These are phyloP conservation scores for Filosporella fistucella DNA, from an alignment of 495 filamentous ascomycete genomes.

Conservation along the genomic window DNA sequence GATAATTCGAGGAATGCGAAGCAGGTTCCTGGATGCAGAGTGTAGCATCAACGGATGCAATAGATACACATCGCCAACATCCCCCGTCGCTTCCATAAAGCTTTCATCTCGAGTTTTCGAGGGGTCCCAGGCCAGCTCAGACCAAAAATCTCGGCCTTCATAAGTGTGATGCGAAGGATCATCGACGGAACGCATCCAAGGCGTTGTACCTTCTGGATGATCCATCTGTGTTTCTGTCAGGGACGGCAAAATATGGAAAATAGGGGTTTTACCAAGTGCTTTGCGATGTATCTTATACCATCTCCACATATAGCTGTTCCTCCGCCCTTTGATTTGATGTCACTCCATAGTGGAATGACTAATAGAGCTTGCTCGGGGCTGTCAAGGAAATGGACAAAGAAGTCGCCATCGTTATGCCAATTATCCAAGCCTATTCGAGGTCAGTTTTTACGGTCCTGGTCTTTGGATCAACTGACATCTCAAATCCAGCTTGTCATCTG, in stretches of 20 bases:
- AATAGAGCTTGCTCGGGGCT: slow-evolving; percentile 68
- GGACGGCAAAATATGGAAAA: not conserved
- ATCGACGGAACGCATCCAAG: slow-evolving; percentile 53
- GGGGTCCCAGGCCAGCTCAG: slow-evolving; percentile 36
- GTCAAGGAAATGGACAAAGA: slow-evolving; percentile 73
- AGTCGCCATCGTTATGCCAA: slow-evolving; percentile 78
- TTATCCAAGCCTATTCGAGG: slow-evolving; percentile 36
- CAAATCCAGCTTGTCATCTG: slow-evolving; percentile 35
- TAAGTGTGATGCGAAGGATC: slow-evolving; percentile 33
- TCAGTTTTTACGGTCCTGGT: not conserved
- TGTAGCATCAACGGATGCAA: slow-evolving; percentile 75
- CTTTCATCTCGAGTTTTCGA: slow-evolving; percentile 28
- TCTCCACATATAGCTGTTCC: slow-evolving; percentile 64
- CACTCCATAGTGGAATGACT: slow-evolving; percentile 65
- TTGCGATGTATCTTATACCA: slow-evolving; percentile 52
- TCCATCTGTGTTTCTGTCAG: slow-evolving; percentile 30
- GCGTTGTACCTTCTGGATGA: slow-evolving; percentile 65
- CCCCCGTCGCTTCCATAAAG: slow-evolving; percentile 64
- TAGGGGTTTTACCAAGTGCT: slow-evolving; percentile 35
- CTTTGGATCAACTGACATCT: slow-evolving; percentile 21
- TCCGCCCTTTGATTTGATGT: slow-evolving; percentile 56
- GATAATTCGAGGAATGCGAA: slow-evolving; percentile 58
- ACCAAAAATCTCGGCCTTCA: slow-evolving; percentile 49
- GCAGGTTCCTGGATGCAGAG: slow-evolving; percentile 55
- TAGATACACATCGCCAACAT: slow-evolving; percentile 62